Evolutionary conservation across 2,329 filamentous ascomycete genomes (phyloP), one percentile per base, ranked within the genome.

Genomic region (Septoria linicola): DNA sequence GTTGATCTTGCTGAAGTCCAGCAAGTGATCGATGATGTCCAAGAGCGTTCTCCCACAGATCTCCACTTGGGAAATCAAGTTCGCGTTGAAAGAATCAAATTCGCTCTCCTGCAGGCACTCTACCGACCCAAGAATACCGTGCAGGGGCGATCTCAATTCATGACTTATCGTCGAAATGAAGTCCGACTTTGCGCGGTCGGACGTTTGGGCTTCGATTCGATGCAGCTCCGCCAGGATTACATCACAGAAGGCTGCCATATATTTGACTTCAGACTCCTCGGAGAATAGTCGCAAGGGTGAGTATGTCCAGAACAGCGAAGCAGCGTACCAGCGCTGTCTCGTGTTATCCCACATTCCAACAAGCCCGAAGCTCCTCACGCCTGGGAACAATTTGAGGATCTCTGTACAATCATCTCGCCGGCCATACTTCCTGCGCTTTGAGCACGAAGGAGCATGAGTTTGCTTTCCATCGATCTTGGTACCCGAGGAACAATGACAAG

Each of bases 101-200:
- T 61, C 58, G 3, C 73, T 76, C 3, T 76, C 74, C 7, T 72
- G 68, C 2, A 80, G 60, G 13, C 79, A 71, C 56, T 80, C 77
- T 1, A 75, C 68, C 21, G 72, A 76, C 1, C 76, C 77, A 10
- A 76, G 66, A 27, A 75, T 74, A 16, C 73, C 76, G 46, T 75
- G 78, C 37, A 73, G 63, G 19, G 71, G 78, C 27, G 64, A 74
- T 10, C 76, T 67, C 3, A 81, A 66, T 57, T 81, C 78, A 55
- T 80, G 78, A 20, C 72, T 76, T 8, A 80, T 76, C 0, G 73
- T 76, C 0, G 73, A 73, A 8, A 81, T 72, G 40, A 81, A 78
- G 27, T 79, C 77, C 0, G 72, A 72, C 51, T 81, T 80, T 6
- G 75, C 72, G 48, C 71, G 71, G 31, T 78, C 74, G 3, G 70